Conservation (phyloP, 768 basidiomycete genomes). For the Leccinum boreale region DNA sequence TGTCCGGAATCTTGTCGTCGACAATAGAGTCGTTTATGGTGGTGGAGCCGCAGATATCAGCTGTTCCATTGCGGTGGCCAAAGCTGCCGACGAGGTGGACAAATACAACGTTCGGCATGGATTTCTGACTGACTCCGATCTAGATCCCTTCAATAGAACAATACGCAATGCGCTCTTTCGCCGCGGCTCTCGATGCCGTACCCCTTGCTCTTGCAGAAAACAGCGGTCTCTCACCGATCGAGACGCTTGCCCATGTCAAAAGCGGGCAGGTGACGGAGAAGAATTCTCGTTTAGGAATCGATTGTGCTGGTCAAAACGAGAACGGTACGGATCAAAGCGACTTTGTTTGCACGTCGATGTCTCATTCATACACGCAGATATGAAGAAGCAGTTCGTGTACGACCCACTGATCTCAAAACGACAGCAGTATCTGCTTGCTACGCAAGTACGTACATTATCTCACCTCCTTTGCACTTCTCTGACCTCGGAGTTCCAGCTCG, state of each 20-base stretch:
- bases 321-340: slow-evolving; percentile 57
- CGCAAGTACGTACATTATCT: slow-evolving; percentile 57
- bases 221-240: slow-evolving; percentile 93
- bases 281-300: slow-evolving; percentile 86
- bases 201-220: slow-evolving; percentile 98
- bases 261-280: slow-evolving; percentile 86
- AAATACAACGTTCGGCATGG: not conserved
- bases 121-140: not conserved
- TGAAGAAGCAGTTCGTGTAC: slow-evolving; percentile 96
- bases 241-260: slow-evolving; percentile 94
- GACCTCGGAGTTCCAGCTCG: slow-evolving; percentile 48
- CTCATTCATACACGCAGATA: slow-evolving; percentile 53
- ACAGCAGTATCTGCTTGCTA: slow-evolving; percentile 96
- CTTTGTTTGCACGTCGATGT: not conserved
- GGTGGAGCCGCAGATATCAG: slow-evolving; percentile 98
- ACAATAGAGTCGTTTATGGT: slow-evolving; percentile 97
- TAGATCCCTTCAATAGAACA: slow-evolving; percentile 97
- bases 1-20: slow-evolving; percentile 91
- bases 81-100: slow-evolving; percentile 88
- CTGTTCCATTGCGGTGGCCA: slow-evolving; percentile 87
- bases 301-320: slow-evolving; percentile 81
- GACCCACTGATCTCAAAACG: slow-evolving; percentile 97
- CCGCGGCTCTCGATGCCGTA: slow-evolving; percentile 91
- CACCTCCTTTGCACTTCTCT: slow-evolving; percentile 1
- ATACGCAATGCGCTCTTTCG: slow-evolving; percentile 99